phyloP scores from a whole-genome alignment of 805 yeast species.

The Ogataea kodamae region DNA sequence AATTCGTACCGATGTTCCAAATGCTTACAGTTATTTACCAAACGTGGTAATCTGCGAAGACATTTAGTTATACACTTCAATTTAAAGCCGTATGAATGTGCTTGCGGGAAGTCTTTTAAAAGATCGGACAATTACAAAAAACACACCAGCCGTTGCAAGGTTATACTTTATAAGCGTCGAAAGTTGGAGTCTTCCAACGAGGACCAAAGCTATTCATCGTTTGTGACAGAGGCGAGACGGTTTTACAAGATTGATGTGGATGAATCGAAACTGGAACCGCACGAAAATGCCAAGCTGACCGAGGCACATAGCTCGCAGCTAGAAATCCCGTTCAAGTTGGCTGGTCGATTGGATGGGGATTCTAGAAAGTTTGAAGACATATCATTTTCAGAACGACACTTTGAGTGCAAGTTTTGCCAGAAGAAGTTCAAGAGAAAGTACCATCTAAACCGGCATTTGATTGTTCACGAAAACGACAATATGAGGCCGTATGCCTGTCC shows the following conservation, averaged over 20 bases:
- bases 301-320: neutral
- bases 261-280: neutral
- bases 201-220: neutral
- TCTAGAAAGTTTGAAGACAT: conserved; percentile 1
- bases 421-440: conserved; percentile 21
- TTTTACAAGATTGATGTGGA: conserved; percentile 1
- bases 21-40: conserved; percentile 23
- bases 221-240: conserved; percentile 1
- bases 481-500: conserved; percentile 19
- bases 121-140: conserved; percentile 27
- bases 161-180: conserved; percentile 3
- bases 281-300: neutral
- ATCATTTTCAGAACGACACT: conserved; percentile 9
- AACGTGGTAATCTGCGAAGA: conserved; percentile 25
- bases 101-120: conserved; percentile 25
- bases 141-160: conserved; percentile 21
- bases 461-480: conserved; percentile 17
- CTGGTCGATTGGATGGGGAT: conserved; percentile 1
- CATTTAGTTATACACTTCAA: conserved; percentile 26
- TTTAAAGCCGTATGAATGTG: conserved; percentile 23
- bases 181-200: conserved; percentile 1
- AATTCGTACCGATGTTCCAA: conserved; percentile 21
- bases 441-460: conserved; percentile 21
- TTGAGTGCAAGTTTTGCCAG: conserved; percentile 16
- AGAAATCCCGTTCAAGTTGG: neutral